Base-by-base conservation (phyloP, 2,329 filamentous ascomycete genomes). In the Sporothrix pallida region DNA sequence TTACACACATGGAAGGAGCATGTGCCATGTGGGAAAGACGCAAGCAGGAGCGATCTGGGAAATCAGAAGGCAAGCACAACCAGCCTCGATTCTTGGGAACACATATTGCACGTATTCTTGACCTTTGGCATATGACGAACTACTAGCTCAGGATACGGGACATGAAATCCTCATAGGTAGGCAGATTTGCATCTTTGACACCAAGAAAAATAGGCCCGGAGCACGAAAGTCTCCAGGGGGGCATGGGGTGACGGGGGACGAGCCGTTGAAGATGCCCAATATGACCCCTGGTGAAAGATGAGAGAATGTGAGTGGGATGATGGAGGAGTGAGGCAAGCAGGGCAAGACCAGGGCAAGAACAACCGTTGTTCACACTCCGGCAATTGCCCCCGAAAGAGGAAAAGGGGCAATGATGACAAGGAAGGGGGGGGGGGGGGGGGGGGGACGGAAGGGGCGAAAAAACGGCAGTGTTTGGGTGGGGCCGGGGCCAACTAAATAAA, bases 141-240 rank as follows among this genome's bases (percentile, higher is more conserved):
- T 37, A 7, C 31, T 37, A 37, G 52, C 52, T 56, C 5, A 26
- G 1, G 44, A 26, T 17, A n/a, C 44, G 23, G 31, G 31, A 37
- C 31, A 37, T 6, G 31, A 37, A 3, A 37, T 37, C 31, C 31
- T 37, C 31, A 37, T 5, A 37, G 31, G 42, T 8, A 37, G 67
- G 67, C 67, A 69, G 67, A 69, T 54, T 56, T 69, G 48, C 65
- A 69, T 69, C 65, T 69, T n/a, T 17, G 48, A 31, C 26, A 23
- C 48, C 17, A 5, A 3, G n/a, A 6, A 15, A 10, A 60, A 7
- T 31, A 12, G 17, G 23, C 12, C 5, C n/a, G 37, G 37, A 26
- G 12, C 23, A 67, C 12, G 42, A 52, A 69, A 52, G 23, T 52
- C 31, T 37, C 31, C 31, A 6, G 31, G 31, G 31, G 31, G 31